Percentiles rank a stretch among this genome's conserved stretches.
Conservation (phyloP, 768 basidiomycete genomes). For the Macrolepiota dolichaula region DNA sequence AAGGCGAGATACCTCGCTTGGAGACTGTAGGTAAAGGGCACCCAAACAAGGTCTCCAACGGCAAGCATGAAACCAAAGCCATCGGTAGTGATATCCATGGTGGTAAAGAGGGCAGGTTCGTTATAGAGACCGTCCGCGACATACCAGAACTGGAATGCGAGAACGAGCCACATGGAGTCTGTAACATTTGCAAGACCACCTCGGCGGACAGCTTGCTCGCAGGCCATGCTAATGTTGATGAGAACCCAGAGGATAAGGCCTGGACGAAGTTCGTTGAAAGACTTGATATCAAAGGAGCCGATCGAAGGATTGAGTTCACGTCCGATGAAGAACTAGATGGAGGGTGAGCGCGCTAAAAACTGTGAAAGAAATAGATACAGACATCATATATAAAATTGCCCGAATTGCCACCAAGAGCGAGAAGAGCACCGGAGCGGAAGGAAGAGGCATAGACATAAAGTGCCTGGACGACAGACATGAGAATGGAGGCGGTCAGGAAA, state of each 20-base stretch:
- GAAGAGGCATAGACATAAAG: conserved; percentile 66
- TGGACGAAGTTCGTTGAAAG: conserved; percentile 83
- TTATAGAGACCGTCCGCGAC: conserved; percentile 85
- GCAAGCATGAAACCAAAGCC: conserved; percentile 99
- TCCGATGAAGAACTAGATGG: conserved; percentile 82
- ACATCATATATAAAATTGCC: conserved; percentile 91
- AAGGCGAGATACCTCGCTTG: conserved; percentile 97
- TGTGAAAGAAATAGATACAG: conserved; percentile 24
- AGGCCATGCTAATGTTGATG: conserved; percentile 86
- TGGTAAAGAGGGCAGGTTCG: conserved; percentile 90
- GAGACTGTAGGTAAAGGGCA: conserved; percentile 91
- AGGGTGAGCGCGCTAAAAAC: not conserved
- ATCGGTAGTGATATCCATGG: conserved; percentile 97
- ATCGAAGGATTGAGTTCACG: conserved; percentile 90
- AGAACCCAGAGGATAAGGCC: conserved; percentile 92
- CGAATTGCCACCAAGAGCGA: conserved; percentile 92
- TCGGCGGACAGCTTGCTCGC: conserved; percentile 82
- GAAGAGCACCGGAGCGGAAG: conserved; percentile 64
- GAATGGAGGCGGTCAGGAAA: conserved; percentile 75
- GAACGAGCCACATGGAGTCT: conserved; percentile 89
- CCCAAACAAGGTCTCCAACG: conserved; percentile 89
- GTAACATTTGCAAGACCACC: conserved; percentile 67
- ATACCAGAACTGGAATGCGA: conserved; percentile 85
- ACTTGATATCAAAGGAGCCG: conserved; percentile 63
- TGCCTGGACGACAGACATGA: conserved; percentile 78